phyloP scores from a whole-genome alignment of 495 filamentous ascomycete genomes.

The Penicillium atrosanguineum region DNA sequence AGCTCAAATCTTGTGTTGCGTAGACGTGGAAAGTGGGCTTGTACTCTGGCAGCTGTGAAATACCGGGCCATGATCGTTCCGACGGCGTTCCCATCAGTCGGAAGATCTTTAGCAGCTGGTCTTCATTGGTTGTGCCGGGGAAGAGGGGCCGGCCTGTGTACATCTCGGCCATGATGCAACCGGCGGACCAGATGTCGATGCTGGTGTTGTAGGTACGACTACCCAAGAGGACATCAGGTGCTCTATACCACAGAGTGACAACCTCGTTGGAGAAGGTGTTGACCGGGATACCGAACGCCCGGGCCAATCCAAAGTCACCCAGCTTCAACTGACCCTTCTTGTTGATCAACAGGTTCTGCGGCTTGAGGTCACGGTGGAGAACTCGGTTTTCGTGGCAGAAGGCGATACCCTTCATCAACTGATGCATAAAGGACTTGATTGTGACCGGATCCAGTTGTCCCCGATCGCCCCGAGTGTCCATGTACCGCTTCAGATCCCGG shows the following conservation, averaged over 20 bases:
- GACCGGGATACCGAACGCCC: constrained; percentile 94
- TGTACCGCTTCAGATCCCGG: constrained; percentile 98
- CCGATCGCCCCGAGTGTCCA: constrained; percentile 84
- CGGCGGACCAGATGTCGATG: constrained; percentile 97
- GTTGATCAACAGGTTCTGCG: constrained; percentile 94
- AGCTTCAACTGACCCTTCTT: constrained; percentile 87
- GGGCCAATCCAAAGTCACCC: constrained; percentile 90
- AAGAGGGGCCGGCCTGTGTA: constrained; percentile 91
- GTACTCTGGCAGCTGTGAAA: constrained; percentile 89
- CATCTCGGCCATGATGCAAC: constrained; percentile 99
- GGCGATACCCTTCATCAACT: constrained; percentile 88
- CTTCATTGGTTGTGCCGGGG: constrained; percentile 93
- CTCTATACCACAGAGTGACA: constrained; percentile 94
- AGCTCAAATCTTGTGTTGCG: constrained; percentile 83
- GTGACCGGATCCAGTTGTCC: constrained; percentile 78
- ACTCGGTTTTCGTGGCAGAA: constrained; percentile 97
- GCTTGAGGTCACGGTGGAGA: constrained; percentile 92
- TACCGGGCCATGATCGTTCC: constrained; percentile 88
- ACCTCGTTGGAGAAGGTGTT: constrained; percentile 99
- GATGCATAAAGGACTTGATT: constrained; percentile 98
- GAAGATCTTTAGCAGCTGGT: constrained; percentile 94
- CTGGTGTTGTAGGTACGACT: constrained; percentile 93
- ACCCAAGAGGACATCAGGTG: constrained; percentile 88
- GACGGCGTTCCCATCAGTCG: constrained; percentile 95
- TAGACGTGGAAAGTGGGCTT: constrained; percentile 91